A percentile compares a stretch with the other conserved stretches of the same genome.
These are phyloP conservation scores for Penicillium bovifimosum DNA, from an alignment of 495 filamentous ascomycete genomes.

Conservation along the genomic window DNA sequence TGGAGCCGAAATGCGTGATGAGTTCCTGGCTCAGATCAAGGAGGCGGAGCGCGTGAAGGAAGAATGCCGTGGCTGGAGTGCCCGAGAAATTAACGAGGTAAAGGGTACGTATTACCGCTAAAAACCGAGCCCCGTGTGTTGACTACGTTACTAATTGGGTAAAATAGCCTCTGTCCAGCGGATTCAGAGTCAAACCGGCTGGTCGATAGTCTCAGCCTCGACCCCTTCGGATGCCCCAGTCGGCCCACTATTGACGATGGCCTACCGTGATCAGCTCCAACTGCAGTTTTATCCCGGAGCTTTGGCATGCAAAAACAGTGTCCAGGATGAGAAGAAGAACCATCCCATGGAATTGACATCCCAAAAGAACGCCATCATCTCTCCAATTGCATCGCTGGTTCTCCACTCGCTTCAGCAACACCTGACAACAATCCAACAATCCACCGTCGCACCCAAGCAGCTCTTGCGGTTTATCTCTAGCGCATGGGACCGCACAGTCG, in stretches of 20 bases:
- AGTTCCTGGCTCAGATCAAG: slow-evolving; percentile 65
- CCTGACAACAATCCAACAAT: slow-evolving; percentile 29
- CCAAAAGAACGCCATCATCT: slow-evolving; percentile 19
- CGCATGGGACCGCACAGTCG: slow-evolving; percentile 37
- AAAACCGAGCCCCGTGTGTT: slow-evolving; percentile 4
- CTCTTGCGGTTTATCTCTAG: slow-evolving; percentile 36
- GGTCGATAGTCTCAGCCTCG: slow-evolving; percentile 65
- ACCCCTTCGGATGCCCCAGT: slow-evolving; percentile 22
- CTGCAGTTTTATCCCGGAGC: slow-evolving; percentile 66
- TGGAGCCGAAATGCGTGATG: slow-evolving; percentile 58
- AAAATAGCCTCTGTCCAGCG: slow-evolving; percentile 56
- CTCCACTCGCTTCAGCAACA: slow-evolving; percentile 35
- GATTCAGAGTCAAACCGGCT: slow-evolving; percentile 68
- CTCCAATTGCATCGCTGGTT: slow-evolving; percentile 34
- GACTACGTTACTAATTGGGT: neutral
- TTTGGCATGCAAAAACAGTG: slow-evolving; percentile 37
- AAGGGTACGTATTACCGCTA: slow-evolving; percentile 49
- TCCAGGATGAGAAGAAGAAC: slow-evolving; percentile 14
- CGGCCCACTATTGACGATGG: slow-evolving; percentile 63
- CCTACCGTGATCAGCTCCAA: slow-evolving; percentile 71
- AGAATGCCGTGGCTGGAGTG: slow-evolving; percentile 84
- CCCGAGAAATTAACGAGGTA: slow-evolving; percentile 65
- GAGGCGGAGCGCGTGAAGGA: slow-evolving; percentile 81
- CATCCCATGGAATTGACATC: slow-evolving; percentile 28
- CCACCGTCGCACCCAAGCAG: slow-evolving; percentile 29